Conservation (phyloP, 2,329 filamentous ascomycete genomes). For the Diaporthe sp. region DNA sequence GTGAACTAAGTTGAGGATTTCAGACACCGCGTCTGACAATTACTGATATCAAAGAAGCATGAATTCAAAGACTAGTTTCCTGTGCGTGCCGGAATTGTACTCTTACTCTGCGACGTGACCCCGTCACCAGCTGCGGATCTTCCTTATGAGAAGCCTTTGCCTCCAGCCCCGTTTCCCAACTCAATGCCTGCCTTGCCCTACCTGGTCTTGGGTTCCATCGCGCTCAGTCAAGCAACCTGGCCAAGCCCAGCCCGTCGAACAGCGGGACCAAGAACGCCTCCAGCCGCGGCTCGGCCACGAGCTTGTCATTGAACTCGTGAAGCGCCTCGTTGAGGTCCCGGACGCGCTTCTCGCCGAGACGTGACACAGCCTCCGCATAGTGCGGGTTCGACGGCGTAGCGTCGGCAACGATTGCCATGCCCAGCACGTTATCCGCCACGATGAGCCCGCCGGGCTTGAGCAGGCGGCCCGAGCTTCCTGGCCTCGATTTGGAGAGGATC, state of each 20-base stretch:
- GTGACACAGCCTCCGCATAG: conserved; percentile 22
- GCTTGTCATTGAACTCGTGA: conserved; percentile 47
- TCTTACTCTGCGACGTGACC: background rate
- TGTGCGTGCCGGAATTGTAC: background rate
- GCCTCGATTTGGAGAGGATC: conserved; percentile 55
- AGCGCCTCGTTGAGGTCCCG: conserved; percentile 35
- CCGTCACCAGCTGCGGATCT: background rate
- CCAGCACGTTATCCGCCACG: conserved; percentile 65
- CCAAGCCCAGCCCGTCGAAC: conserved; percentile 50
- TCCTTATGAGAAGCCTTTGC: background rate
- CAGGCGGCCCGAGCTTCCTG: conserved; percentile 51
- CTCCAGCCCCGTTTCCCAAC: background rate
- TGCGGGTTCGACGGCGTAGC: conserved; percentile 44
- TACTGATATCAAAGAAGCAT: background rate
- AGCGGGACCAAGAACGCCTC: conserved; percentile 50
- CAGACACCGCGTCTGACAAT: background rate
- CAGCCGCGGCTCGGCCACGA: conserved; percentile 44
- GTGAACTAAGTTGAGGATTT: background rate
- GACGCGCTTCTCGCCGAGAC: conserved; percentile 19
- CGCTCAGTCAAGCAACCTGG: conserved; percentile 41
- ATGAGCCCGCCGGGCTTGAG: conserved; percentile 61
- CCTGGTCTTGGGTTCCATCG: background rate
- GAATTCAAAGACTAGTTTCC: background rate
- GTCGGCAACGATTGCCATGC: conserved; percentile 58
- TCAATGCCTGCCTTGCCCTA: background rate